Evolutionary conservation across 2,329 filamentous ascomycete genomes (phyloP).

Genomic region (Nigrospora osmanthi): DNA sequence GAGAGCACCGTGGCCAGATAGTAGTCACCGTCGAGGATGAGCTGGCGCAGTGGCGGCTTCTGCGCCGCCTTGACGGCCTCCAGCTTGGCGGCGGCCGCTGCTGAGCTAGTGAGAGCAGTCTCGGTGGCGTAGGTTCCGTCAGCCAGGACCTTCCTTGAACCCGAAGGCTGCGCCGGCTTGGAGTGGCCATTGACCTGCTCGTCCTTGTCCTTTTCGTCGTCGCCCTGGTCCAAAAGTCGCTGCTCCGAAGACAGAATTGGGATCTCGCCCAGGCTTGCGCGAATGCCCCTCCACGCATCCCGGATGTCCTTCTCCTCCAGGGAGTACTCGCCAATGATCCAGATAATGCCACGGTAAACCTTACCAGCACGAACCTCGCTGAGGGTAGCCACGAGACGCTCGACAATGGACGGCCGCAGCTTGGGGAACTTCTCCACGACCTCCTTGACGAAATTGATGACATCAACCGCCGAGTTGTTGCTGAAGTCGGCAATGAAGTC

Average conservation of each 20-base stretch:
- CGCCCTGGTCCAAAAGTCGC: constrained; percentile 77
- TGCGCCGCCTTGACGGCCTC: constrained; percentile 96
- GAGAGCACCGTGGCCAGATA: constrained; percentile 94
- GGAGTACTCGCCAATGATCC: constrained; percentile 97
- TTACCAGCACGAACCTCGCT: constrained; percentile 93
- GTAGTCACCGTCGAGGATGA: constrained; percentile 95
- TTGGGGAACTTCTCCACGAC: constrained; percentile 97
- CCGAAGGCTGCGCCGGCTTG: constrained; percentile 67
- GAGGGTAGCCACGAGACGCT: constrained; percentile 80
- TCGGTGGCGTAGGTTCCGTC: constrained; percentile 98
- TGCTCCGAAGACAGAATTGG: constrained; percentile 95
- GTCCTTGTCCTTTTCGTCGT: constrained; percentile 55
- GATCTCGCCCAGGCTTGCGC: constrained; percentile 89
- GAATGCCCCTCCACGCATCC: constrained; percentile 94
- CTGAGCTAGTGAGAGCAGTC: constrained; percentile 88
- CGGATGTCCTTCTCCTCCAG: constrained; percentile 88
- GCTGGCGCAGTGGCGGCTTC: constrained; percentile 88
- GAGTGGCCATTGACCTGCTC: constrained; percentile 73
- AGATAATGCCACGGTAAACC: constrained; percentile 91
- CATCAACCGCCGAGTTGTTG: constrained; percentile 91
- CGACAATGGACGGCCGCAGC: constrained; percentile 78
- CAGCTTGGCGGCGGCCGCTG: constrained; percentile 79
- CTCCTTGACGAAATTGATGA: constrained; percentile 98
- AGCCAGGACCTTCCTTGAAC: constrained; percentile 84
- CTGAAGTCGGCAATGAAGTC: constrained; percentile 99